phyloP scores from a whole-genome alignment of 2,329 filamentous ascomycete genomes.

The Tolypocladium paradoxum region DNA sequence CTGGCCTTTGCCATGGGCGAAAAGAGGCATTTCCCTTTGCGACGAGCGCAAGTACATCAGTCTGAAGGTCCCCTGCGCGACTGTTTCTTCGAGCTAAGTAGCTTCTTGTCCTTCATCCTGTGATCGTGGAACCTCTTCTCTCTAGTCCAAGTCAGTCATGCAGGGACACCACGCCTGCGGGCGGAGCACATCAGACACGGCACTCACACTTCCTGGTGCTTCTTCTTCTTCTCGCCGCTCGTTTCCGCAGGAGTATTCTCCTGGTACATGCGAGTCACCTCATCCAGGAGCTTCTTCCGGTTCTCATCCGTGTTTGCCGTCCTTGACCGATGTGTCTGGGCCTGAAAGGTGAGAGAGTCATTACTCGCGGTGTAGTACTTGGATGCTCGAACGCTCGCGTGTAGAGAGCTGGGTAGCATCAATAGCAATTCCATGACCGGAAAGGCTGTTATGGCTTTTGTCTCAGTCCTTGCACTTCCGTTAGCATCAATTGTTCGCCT shows the following conservation, averaged over 20 bases:
- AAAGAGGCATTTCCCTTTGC: background rate
- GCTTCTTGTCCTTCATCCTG: constrained; percentile 37
- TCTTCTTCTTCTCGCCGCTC: constrained; percentile 34
- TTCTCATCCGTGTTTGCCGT: constrained; percentile 43
- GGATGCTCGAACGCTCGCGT: constrained; percentile 34
- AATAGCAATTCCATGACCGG: constrained; percentile 33
- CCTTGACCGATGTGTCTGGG: constrained; percentile 42
- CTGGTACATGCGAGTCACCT: constrained; percentile 36
- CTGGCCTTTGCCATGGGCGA: too few relatives aligned
- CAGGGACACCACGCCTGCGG: too few relatives aligned
- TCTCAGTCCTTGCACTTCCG: constrained; percentile 42
- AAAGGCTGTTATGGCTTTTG: constrained; percentile 46
- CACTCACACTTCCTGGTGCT: constrained; percentile 35
- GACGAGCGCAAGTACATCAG: constrained; percentile 6
- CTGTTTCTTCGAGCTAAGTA: constrained; percentile 39
- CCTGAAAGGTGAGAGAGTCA: constrained; percentile 43
- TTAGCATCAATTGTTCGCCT: constrained; percentile 13
- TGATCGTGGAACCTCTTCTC: constrained; percentile 33
- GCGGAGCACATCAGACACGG: background rate
- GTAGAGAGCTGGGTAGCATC: constrained; percentile 36
- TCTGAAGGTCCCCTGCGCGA: constrained; percentile 25
- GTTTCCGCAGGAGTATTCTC: constrained; percentile 35
- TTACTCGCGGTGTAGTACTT: constrained; percentile 42
- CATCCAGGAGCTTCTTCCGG: constrained; percentile 34
- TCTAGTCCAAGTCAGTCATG: constrained; percentile 20